Conservation (phyloP, 192 early-diverging fungal genomes). For the Phycomyces nitens region DNA sequence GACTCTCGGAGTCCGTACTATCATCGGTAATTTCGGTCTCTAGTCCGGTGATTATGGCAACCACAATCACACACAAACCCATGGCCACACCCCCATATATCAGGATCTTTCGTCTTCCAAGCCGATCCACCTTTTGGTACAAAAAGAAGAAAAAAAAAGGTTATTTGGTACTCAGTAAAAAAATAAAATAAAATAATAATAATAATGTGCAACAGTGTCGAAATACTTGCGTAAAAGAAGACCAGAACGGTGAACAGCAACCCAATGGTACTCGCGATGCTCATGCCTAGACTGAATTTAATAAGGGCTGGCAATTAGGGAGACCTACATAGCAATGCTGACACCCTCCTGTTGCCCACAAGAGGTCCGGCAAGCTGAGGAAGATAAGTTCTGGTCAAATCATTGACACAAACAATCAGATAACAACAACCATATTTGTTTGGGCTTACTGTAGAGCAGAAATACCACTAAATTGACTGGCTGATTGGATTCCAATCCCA, state of each 20-base stretch:
- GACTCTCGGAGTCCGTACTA: background rate
- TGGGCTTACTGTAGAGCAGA: conserved; percentile 65
- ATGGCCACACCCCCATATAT: conserved; percentile 52
- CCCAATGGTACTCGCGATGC: conserved; percentile 71
- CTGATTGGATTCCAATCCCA: conserved; percentile 52
- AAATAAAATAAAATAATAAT: conserved; percentile 8
- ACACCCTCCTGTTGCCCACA: background rate
- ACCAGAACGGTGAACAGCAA: conserved; percentile 68
- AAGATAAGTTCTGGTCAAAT: background rate
- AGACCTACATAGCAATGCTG: conserved; percentile 22
- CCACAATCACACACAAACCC: conserved; percentile 12
- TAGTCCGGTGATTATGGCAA: conserved; percentile 34
- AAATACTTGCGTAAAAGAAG: conserved; percentile 49
- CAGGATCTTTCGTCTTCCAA: conserved; percentile 65
- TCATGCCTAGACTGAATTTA: conserved; percentile 43
- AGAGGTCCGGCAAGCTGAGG: conserved; percentile 2
- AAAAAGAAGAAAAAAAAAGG: too few relatives aligned
- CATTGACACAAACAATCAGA: background rate
- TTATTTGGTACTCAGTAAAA: background rate
- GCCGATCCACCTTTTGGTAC: conserved; percentile 57
- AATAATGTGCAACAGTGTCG: background rate
- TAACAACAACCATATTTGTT: background rate
- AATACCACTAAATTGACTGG: conserved; percentile 75
- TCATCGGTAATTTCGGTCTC: background rate
- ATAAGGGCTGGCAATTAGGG: too few relatives aligned